A percentile compares a stretch with the other conserved stretches of the same genome.
Evolutionary conservation across 495 filamentous ascomycete species (phyloP).

Genomic region (Corynascus novoguineensis): DNA sequence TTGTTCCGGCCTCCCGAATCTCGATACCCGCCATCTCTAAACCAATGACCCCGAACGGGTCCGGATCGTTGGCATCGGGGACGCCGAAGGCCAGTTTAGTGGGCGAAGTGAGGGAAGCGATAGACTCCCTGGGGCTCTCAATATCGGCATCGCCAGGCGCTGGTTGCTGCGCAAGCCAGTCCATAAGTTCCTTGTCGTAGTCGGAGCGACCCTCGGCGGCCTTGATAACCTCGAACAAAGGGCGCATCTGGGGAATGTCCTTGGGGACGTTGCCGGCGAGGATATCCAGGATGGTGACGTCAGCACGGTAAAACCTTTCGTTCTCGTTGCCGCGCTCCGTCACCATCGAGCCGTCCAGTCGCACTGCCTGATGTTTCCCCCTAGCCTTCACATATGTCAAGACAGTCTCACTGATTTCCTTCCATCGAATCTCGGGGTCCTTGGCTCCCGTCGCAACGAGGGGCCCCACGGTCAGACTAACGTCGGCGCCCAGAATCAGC

Average conservation of each 20-base stretch:
- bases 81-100: constrained; percentile 59
- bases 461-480: constrained; percentile 72
- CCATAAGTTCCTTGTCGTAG: constrained; percentile 55
- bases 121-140: constrained; percentile 37
- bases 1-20: constrained; percentile 78
- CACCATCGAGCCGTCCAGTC: constrained; percentile 77
- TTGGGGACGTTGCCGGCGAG: constrained; percentile 70
- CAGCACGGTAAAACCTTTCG: constrained; percentile 74
- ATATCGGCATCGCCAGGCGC: constrained; percentile 71
- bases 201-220: constrained; percentile 74
- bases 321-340: constrained; percentile 86
- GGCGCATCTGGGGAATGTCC: constrained; percentile 57
- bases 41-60: constrained; percentile 83
- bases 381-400: constrained; percentile 86
- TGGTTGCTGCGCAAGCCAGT: constrained; percentile 48
- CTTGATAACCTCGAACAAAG: constrained; percentile 73
- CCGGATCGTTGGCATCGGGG: constrained; percentile 70
- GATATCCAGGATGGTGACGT: constrained; percentile 71
- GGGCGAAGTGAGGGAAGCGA: constrained; percentile 21
- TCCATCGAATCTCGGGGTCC: constrained; percentile 66
- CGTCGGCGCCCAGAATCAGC: constrained; percentile 71
- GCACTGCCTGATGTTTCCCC: constrained; percentile 76
- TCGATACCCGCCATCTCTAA: constrained; percentile 78
- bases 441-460: constrained; percentile 67
- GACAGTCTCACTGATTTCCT: constrained; percentile 56